Evolutionary conservation across 345 rosid genomes (phyloP).

Genomic region (Citrus reticulata): DNA sequence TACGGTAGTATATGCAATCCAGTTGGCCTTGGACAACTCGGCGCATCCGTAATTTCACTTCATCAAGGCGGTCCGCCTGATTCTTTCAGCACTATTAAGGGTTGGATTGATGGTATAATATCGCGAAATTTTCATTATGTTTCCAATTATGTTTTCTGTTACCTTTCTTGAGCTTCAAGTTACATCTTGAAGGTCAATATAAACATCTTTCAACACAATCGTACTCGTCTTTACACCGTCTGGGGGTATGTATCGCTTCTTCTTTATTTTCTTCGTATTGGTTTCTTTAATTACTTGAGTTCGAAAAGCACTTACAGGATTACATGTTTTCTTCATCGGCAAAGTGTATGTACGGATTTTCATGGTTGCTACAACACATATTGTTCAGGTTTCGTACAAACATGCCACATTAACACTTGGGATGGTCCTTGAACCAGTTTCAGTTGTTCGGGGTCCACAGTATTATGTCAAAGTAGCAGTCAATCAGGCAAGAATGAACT

Average conservation of each 20-base stretch:
- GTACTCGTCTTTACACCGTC: constrained; percentile 1
- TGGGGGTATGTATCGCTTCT: constrained; percentile 10
- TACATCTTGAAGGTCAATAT: not conserved
- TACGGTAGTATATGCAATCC: not conserved
- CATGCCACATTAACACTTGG: too few relatives aligned
- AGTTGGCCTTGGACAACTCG: constrained; percentile 5
- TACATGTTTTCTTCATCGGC: not conserved
- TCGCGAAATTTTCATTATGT: not conserved
- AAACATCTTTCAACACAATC: not conserved
- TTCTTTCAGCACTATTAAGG: not conserved
- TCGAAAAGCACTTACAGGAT: too few relatives aligned
- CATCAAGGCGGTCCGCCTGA: constrained; percentile 1
- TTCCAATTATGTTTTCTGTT: too few relatives aligned
- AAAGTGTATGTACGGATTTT: not conserved
- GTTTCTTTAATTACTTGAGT: not conserved
- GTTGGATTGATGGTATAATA: constrained; percentile 15
- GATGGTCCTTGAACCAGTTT: too few relatives aligned
- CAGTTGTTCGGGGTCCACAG: too few relatives aligned
- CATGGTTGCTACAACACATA: constrained; percentile 10
- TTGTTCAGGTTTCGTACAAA: too few relatives aligned
- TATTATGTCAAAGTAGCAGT: too few relatives aligned
- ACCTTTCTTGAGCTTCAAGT: too few relatives aligned
- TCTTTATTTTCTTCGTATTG: not conserved
- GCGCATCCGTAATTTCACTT: not conserved
- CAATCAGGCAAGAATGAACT: too few relatives aligned